Evolutionary conservation across 2,329 filamentous ascomycete genomes (phyloP), one percentile per base, ranked within the genome.

Genomic region (Neophaeococcomyces mojaviensis): DNA sequence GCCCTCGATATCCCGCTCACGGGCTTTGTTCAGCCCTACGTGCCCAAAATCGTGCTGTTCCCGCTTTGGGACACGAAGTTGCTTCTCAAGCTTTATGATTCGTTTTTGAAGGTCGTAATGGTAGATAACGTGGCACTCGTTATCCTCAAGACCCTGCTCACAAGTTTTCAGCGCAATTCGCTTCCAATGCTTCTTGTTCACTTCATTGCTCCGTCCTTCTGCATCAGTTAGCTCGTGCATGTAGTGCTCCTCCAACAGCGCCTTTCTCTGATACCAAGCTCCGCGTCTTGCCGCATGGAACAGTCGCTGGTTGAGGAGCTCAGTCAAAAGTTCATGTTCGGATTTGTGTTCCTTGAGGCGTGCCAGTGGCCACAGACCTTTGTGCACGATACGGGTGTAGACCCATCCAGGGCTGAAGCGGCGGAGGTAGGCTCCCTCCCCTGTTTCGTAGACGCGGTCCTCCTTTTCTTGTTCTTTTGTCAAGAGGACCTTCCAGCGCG

Each of bases 41-140:
- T 97, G 88, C 0, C 82, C 81, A 64, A 98, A 98, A 60, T 96
- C 85, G 64, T 98, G 92, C 60, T 97, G 89, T 36, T 87, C 76
- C 16, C 92, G 79, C 59, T 87, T 87, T 0, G 88, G 83, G 18
- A 96, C 78, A 50, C 84, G 88, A 5, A 97, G 72, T 30, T 79
- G 78, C 60, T 81, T 90, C 64, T 98, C 92, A 1, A 98, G 76
- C 65, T 96, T 97, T 40, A 79, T 76, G n/a, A 96, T 78, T 1
- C 92, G 83, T 64, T 95, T 97, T 63, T 97, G 90, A 5, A 98
- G 70, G 58, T 97, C 90, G 59, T 94, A 88, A 61, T 98, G 90
- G 61, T 87, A 90, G 49, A 95, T 92, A 19, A 95, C 67, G 64
- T 98, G 92, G 49, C 90, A 94, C 47, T 92, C 77, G 22, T 81